Percentiles rank a stretch among this genome's conserved stretches.
These are phyloP conservation scores for Sphaerostilbella broomeana DNA, from an alignment of 2,329 filamentous ascomycete species.

Conservation along the genomic window DNA sequence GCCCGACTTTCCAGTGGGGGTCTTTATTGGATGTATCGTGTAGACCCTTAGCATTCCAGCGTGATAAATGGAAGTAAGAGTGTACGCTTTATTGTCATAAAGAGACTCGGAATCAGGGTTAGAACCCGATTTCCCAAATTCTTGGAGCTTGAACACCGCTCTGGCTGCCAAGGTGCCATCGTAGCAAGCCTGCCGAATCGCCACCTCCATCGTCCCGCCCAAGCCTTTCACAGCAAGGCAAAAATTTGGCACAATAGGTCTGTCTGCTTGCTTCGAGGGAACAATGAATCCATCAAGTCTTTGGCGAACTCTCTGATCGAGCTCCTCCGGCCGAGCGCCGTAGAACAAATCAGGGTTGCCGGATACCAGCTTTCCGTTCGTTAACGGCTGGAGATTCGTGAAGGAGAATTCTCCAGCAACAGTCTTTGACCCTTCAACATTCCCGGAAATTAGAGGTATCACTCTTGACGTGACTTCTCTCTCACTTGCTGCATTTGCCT, in stretches of 20 bases:
- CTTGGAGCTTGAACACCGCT: conserved; percentile 29
- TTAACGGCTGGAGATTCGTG: conserved; percentile 29
- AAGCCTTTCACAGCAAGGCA: conserved; percentile 34
- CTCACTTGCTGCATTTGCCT: conserved; percentile 28
- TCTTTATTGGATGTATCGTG: conserved; percentile 26
- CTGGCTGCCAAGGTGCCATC: conserved; percentile 30
- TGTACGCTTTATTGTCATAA: conserved; percentile 34
- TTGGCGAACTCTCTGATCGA: conserved; percentile 21
- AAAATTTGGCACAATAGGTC: conserved; percentile 33
- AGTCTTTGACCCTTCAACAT: conserved; percentile 9
- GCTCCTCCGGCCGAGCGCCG: conserved; percentile 24
- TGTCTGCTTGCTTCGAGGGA: conserved; percentile 25
- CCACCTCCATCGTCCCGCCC: conserved; percentile 21
- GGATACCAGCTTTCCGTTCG: conserved; percentile 25
- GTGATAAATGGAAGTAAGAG: conserved; percentile 31
- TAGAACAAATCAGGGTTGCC: conserved; percentile 30
- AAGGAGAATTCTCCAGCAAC: conserved; percentile 26
- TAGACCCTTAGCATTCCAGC: conserved; percentile 30
- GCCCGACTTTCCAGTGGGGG: conserved; percentile 17
- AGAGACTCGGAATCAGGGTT: conserved; percentile 22
- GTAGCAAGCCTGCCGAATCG: conserved; percentile 28
- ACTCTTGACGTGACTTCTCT: conserved; percentile 26
- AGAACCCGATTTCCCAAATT: no score
- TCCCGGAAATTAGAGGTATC: conserved; percentile 27
- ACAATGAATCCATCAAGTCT: conserved; percentile 24